These are phyloP conservation scores for Artemisia argyi DNA, from an alignment of 129 eudicot species.

Conservation along the genomic window DNA sequence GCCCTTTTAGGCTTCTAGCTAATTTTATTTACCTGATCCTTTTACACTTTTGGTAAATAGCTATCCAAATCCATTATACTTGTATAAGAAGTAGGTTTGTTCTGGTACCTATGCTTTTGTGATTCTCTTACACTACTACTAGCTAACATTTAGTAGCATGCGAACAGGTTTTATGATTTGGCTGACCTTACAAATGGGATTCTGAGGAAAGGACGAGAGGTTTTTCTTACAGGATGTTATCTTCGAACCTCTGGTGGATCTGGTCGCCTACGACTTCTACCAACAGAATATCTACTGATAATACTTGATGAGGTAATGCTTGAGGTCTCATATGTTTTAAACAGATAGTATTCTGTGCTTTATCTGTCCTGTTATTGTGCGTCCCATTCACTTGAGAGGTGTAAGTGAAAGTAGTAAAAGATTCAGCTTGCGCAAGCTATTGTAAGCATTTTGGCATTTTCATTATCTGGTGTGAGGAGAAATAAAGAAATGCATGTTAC, in stretches of 20 bases:
- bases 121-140: conserved; percentile 27
- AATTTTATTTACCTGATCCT: neutral
- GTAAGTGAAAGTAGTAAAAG: neutral
- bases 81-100: conserved; percentile 11
- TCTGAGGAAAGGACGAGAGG: conserved; percentile 81
- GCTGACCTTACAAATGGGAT: conserved; percentile 75
- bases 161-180: conserved; percentile 76
- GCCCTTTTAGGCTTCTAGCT: too few relatives aligned
- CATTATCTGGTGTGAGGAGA: neutral
- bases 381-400: neutral
- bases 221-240: conserved; percentile 83
- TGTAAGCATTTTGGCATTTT: conserved; percentile 11
- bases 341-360: neutral
- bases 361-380: neutral
- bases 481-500: neutral
- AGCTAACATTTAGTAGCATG: conserved; percentile 1
- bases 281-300: conserved; percentile 85
- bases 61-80: neutral
- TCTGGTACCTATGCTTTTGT: conserved; percentile 2
- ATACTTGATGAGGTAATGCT: conserved; percentile 77
- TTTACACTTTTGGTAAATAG: conserved; percentile 2
- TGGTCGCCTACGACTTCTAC: conserved; percentile 69
- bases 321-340: conserved; percentile 4
- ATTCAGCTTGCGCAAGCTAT: neutral
- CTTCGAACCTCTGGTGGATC: conserved; percentile 70